Evolutionary conservation across 805 yeast genomes (phyloP).

Genomic region (Vanderwaltozyma yarrowii): DNA sequence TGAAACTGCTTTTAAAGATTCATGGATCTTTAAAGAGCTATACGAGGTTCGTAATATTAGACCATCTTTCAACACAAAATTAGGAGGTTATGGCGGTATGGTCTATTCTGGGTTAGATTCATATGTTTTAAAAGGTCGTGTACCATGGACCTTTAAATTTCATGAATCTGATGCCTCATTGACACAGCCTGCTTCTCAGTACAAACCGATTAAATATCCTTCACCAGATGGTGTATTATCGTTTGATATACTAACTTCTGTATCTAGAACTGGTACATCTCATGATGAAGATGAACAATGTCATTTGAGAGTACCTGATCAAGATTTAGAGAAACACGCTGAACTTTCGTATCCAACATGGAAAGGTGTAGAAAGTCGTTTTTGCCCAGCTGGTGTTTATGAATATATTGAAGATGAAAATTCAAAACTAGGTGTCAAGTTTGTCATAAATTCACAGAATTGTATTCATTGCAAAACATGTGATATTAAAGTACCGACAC

Average conservation of each 20-base stretch:
- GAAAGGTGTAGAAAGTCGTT: conserved; percentile 81
- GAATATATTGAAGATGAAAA: conserved; percentile 69
- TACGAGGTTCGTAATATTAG: conserved; percentile 80
- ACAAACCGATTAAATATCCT: conserved; percentile 72
- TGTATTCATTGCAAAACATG: conserved; percentile 98
- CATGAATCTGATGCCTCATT: conserved; percentile 58
- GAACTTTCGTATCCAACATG: conserved; percentile 58
- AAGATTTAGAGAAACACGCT: conserved; percentile 58
- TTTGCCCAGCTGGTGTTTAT: conserved; percentile 98
- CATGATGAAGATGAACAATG: conserved; percentile 92
- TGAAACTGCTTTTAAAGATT: conserved; percentile 53
- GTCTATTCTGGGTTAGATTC: conserved; percentile 79
- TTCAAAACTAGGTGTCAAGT: conserved; percentile 53
- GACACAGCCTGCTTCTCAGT: conserved; percentile 59
- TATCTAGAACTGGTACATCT: conserved; percentile 90
- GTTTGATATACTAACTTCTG: conserved; percentile 89
- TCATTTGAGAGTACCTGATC: conserved; percentile 64
- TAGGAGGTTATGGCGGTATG: conserved; percentile 78
- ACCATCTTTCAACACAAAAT: conserved; percentile 72
- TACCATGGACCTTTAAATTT: conserved; percentile 81
- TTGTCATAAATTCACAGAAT: conserved; percentile 92
- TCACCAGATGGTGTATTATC: conserved; percentile 93
- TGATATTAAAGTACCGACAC: conserved; percentile 92
- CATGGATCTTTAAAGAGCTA: conserved; percentile 84
- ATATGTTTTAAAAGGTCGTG: conserved; percentile 62